phyloP scores from a whole-genome alignment of 495 filamentous ascomycete genomes.

The Paragyromitra xinjiangensis region DNA sequence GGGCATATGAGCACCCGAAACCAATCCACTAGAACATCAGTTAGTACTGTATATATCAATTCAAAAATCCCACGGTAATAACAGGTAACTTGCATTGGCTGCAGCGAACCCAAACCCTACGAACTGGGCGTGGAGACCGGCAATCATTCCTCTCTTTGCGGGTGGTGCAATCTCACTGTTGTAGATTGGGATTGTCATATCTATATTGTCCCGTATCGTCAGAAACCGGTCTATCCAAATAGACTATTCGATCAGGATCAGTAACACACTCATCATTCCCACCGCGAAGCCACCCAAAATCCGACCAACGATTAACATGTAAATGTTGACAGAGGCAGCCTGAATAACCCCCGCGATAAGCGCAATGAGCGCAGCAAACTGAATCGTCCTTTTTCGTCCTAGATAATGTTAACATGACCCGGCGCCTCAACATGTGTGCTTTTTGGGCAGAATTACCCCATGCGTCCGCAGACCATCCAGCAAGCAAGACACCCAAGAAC shows the following conservation, averaged over 20 bases:
- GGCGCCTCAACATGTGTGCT: neutral
- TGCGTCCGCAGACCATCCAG: conserved; percentile 37
- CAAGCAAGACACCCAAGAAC: conserved; percentile 36
- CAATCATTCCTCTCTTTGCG: conserved; percentile 73
- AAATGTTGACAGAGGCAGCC: conserved; percentile 67
- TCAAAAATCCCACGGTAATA: no score
- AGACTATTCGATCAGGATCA: neutral
- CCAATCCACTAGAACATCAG: conserved; percentile 32
- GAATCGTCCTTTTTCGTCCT: conserved; percentile 38
- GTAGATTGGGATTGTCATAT: conserved; percentile 66
- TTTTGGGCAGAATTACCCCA: conserved; percentile 14
- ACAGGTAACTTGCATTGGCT: conserved; percentile 19
- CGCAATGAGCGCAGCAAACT: conserved; percentile 30
- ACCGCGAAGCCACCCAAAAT: conserved; percentile 75
- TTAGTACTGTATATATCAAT: neutral
- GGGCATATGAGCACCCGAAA: conserved; percentile 57
- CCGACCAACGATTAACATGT: conserved; percentile 73
- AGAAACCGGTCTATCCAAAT: neutral
- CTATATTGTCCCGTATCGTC: neutral
- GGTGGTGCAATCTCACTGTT: conserved; percentile 70
- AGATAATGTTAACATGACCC: neutral
- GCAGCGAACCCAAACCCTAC: conserved; percentile 40
- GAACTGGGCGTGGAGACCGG: conserved; percentile 77
- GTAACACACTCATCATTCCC: conserved; percentile 65
- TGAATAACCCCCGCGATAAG: conserved; percentile 60